Evolutionary conservation across 176 grass and related monocot genomes (phyloP).

Genomic region (Saccharum officinarum): DNA sequence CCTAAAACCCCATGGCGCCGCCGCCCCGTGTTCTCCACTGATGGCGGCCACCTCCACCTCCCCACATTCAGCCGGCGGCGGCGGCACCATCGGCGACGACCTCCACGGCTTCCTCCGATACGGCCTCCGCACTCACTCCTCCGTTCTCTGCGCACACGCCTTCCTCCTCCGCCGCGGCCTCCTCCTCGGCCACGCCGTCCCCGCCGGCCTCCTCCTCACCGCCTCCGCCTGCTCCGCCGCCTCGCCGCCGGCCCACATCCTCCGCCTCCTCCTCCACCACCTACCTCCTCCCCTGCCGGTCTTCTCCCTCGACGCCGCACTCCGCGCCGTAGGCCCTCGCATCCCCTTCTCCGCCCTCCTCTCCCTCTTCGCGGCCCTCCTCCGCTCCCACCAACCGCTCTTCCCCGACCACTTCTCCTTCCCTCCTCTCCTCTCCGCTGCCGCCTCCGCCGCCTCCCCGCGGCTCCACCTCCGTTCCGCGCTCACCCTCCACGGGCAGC

Average conservation of each 20-base stretch:
- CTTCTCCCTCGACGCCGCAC: constrained; percentile 1
- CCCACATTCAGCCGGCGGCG: neutral
- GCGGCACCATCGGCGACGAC: neutral
- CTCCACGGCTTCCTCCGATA: neutral
- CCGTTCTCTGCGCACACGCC: neutral
- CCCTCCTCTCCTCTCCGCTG: constrained; percentile 2
- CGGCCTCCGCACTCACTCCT: neutral
- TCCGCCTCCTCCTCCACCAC: neutral
- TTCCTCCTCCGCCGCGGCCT: constrained; percentile 5
- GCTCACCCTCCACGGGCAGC: neutral
- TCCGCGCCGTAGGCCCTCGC: constrained; percentile 3
- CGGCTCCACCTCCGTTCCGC: neutral
- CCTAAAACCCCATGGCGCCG: constrained; percentile 8
- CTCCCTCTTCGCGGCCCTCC: neutral
- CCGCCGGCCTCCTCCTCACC: neutral
- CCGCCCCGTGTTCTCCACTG: neutral
- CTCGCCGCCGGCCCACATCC: neutral
- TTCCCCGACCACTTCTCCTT: constrained; percentile 14
- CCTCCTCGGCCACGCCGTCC: neutral
- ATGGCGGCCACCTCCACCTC: constrained; percentile 4
- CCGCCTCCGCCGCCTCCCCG: neutral
- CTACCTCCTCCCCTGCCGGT: neutral
- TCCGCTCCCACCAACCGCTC: neutral
- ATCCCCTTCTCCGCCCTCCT: neutral
- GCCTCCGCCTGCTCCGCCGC: neutral